phyloP scores from a whole-genome alignment of 2,329 filamentous ascomycete species.

The Thermothelomyces thermophilus region DNA sequence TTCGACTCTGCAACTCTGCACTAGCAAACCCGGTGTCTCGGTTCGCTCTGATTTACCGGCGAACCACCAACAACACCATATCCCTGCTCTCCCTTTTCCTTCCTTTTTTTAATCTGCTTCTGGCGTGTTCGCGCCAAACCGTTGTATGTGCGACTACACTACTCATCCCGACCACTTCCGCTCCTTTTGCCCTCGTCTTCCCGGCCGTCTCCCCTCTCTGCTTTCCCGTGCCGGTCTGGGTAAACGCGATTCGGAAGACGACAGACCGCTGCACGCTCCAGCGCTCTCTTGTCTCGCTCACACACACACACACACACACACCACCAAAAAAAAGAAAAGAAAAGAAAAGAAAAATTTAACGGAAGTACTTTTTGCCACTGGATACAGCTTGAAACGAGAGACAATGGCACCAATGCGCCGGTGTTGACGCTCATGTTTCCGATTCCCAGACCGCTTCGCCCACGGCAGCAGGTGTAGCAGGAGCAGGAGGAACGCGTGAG shows the following conservation, averaged over 20 bases:
- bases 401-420: background rate
- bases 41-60: slow-evolving; percentile 3
- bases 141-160: background rate
- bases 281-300: background rate
- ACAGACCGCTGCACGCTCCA: background rate
- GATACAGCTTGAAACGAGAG: too few relatives aligned
- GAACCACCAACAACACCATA: background rate
- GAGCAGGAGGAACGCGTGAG: slow-evolving; percentile 13
- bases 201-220: background rate
- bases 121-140: slow-evolving; percentile 14
- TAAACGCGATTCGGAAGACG: slow-evolving; percentile 8
- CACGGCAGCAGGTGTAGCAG: slow-evolving; percentile 16
- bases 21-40: background rate
- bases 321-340: too few relatives aligned
- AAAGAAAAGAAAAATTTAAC: too few relatives aligned
- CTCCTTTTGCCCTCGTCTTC: slow-evolving; percentile 8
- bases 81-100: background rate
- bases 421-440: slow-evolving; percentile 24
- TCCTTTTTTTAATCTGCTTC: too few relatives aligned
- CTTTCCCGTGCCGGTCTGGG: slow-evolving; percentile 2
- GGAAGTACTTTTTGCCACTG: too few relatives aligned
- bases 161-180: slow-evolving; percentile 5
- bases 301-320: too few relatives aligned
- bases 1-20: background rate
- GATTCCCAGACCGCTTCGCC: slow-evolving; percentile 14